These are phyloP conservation scores for Celoporthe dispersa DNA, from an alignment of 2,329 filamentous ascomycete genomes.

Conservation along the genomic window DNA sequence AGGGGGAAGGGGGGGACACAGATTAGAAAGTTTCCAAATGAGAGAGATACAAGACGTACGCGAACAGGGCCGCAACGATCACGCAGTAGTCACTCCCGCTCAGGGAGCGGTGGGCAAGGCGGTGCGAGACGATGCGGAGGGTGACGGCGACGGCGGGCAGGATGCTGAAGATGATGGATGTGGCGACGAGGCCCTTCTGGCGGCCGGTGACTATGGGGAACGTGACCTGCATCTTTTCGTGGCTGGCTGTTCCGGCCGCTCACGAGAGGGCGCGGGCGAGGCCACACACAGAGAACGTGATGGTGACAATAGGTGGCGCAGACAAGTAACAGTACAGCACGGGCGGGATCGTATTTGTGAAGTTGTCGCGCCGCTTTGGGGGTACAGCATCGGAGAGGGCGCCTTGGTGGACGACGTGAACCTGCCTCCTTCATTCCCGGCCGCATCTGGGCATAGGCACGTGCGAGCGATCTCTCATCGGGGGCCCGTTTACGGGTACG, in stretches of 20 bases:
- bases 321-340: background rate
- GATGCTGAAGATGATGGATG: constrained; percentile 15
- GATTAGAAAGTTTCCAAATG: background rate
- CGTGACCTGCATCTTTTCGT: constrained; percentile 5
- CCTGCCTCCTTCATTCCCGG: background rate
- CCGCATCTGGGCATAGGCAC: background rate
- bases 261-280: background rate
- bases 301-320: background rate
- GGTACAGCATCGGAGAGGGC: background rate
- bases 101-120: constrained; percentile 12
- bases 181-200: constrained; percentile 16
- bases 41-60: background rate
- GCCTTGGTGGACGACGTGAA: background rate
- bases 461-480: background rate
- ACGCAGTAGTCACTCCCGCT: constrained; percentile 21
- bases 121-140: constrained; percentile 18
- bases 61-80: background rate
- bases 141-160: constrained; percentile 7
- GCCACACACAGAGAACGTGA: background rate
- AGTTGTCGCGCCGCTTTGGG: background rate
- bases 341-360: background rate
- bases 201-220: constrained; percentile 18
- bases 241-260: background rate
- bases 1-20: background rate
- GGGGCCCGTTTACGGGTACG: background rate